Evolutionary conservation across 352 stramenopile genomes (phyloP), one percentile per base, ranked within the genome.

Genomic region (Globisporangium mamillatum): DNA sequence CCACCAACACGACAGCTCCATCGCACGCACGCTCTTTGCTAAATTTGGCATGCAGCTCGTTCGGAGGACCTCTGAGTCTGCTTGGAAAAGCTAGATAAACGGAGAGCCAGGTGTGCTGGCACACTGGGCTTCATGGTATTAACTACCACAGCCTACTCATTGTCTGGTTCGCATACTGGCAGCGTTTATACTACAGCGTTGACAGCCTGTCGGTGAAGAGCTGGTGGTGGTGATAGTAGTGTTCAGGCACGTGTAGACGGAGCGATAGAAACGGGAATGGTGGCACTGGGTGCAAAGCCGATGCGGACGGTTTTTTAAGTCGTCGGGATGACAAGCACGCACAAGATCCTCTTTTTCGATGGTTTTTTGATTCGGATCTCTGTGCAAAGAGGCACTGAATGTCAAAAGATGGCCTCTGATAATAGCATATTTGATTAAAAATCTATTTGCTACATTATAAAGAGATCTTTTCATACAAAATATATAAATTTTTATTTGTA

Each of bases 261-360:
- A 48, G 41, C 41, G 41, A 48, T n/a, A 48, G 16, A 48, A 48
- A n/a, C 16, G 16, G 16, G 12, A n/a, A n/a, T n/a, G 41, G 41
- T 48, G 41, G 41, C 41, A 48, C 41, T n/a, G 41, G 41, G 41
- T 48, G 41, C 41, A 48, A 48, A 34, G 53, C 25, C 25, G 53
- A 59, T 59, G 53, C 53, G 25, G 12, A 12, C 24, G 22, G 12
- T 34, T 18, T 27, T 59, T 25, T 25, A 58, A 58, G 53, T 36
- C 53, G 54, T 41, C 54, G 27, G 54, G 22, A 60, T 60, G 54
- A 60, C 58, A 48, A 63, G 34, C 58, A 63, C 41, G 58, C 41
- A 53, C 58, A 63, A 53, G 57, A 63, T 53, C 34, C 29, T 36
- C 14, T 59, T 59, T 20, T 59, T 59, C 58, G n/a, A 63, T 8